Evolutionary conservation across 2,329 filamentous ascomycete species (phyloP).

Genomic region (Colletotrichum kahawae): DNA sequence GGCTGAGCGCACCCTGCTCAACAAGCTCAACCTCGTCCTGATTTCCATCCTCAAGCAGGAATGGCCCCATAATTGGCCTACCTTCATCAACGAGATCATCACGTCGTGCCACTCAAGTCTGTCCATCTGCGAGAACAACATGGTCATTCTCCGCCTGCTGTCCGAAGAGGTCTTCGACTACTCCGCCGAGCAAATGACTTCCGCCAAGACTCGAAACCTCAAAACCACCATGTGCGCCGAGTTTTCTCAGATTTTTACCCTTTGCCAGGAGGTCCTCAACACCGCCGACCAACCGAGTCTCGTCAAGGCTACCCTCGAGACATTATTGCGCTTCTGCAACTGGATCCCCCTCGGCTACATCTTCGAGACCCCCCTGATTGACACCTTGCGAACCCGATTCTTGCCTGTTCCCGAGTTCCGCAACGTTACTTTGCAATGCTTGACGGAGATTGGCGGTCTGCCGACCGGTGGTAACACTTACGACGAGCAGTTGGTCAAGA

Average conservation of each 20-base stretch:
- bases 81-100: conserved; percentile 99
- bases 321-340: conserved; percentile 93
- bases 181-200: conserved; percentile 99
- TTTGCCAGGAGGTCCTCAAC: conserved; percentile 93
- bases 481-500: conserved; percentile 93
- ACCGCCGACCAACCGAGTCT: conserved; percentile 87
- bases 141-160: conserved; percentile 93
- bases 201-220: conserved; percentile 90
- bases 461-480: conserved; percentile 84
- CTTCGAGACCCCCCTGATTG: conserved; percentile 96
- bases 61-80: conserved; percentile 99
- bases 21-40: conserved; percentile 97
- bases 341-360: conserved; percentile 99
- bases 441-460: conserved; percentile 95
- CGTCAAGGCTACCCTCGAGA: conserved; percentile 96
- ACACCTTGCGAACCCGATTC: conserved; percentile 91
- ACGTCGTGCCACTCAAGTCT: conserved; percentile 93
- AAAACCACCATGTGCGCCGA: conserved; percentile 99
- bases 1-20: conserved; percentile 85
- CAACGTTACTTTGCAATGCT: conserved; percentile 93
- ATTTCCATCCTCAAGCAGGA: conserved; percentile 99
- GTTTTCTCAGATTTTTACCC: conserved; percentile 97
- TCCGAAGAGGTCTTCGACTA: conserved; percentile 99
- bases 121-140: conserved; percentile 99
- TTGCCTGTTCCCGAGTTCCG: conserved; percentile 93